Percentiles rank a stretch among this genome's conserved stretches.
These are phyloP conservation scores for Mrakia blollopis DNA, from an alignment of 768 basidiomycete genomes.

Conservation along the genomic window DNA sequence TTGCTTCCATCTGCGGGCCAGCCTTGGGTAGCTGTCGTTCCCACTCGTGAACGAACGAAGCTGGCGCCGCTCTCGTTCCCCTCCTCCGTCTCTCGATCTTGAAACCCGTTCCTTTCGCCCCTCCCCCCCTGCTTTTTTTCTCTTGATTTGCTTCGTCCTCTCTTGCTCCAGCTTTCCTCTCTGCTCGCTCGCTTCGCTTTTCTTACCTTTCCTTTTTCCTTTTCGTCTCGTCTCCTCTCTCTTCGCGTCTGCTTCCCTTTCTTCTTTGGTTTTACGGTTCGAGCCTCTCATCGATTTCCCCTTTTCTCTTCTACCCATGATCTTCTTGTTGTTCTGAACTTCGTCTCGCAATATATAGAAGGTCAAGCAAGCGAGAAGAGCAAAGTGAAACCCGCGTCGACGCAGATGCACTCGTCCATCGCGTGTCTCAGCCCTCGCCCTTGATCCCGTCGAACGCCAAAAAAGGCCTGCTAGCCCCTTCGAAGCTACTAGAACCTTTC, in stretches of 20 bases:
- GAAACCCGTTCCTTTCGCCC: not conserved
- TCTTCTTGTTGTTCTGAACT: not conserved
- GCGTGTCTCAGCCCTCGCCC: too few relatives aligned
- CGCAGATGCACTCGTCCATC: not conserved
- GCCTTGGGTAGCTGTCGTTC: conserved; percentile 61
- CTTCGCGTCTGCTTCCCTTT: not conserved
- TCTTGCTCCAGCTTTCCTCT: not conserved
- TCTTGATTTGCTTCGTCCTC: not conserved
- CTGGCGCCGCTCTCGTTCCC: not conserved
- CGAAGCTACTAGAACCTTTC: too few relatives aligned
- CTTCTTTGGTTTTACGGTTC: not conserved
- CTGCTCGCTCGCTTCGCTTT: not conserved
- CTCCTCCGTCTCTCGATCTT: conserved; percentile 9
- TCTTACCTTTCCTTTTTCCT: not conserved
- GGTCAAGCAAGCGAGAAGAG: not conserved
- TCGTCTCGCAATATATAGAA: not conserved
- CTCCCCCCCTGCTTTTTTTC: not conserved
- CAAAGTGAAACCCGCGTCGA: not conserved
- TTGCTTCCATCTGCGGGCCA: conserved; percentile 85
- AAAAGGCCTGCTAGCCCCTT: too few relatives aligned
- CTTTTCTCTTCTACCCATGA: not conserved
- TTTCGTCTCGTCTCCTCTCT: not conserved
- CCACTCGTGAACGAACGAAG: conserved; percentile 14
- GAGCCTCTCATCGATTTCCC: not conserved
- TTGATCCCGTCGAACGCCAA: too few relatives aligned